These are phyloP conservation scores for Coemansia sp. DNA, from an alignment of 192 early-diverging fungal species.

Conservation along the genomic window DNA sequence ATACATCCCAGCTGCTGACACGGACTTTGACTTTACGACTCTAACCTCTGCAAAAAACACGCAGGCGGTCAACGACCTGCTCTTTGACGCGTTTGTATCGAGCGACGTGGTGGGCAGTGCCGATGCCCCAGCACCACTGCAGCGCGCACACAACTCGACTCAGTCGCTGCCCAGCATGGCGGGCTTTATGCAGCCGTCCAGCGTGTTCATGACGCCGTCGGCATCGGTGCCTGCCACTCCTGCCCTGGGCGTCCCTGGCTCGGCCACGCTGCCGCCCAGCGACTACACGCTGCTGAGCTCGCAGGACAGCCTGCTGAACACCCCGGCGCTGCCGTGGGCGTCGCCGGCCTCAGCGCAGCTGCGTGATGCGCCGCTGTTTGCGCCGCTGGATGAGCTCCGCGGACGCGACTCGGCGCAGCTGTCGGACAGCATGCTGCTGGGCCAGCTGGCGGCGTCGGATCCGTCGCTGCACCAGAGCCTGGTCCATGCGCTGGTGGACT, in stretches of 20 bases:
- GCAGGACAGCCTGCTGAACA: conserved; percentile 38
- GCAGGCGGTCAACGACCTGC: conserved; percentile 8
- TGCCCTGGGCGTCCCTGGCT: conserved; percentile 5
- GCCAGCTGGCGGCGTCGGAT: conserved; percentile 25
- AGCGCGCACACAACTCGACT: conserved; percentile 1
- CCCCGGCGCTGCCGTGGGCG: conserved; percentile 18
- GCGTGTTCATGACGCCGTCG: conserved; percentile 26
- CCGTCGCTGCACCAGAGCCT: conserved; percentile 36
- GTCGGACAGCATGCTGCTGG: conserved; percentile 18
- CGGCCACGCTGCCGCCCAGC: conserved; percentile 11
- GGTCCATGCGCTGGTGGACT: conserved; percentile 48
- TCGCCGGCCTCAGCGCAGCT: conserved; percentile 1
- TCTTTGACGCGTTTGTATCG: conserved; percentile 17
- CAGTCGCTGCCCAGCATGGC: conserved; percentile 19
- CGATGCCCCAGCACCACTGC: background rate
- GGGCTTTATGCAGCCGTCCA: conserved; percentile 7
- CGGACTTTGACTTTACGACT: conserved; percentile 42
- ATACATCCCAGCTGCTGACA: conserved; percentile 23
- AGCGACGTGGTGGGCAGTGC: conserved; percentile 5
- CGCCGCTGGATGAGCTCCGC: conserved; percentile 46
- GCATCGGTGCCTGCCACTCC: conserved; percentile 32
- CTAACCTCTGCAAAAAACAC: conserved; percentile 3
- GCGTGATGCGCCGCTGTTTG: conserved; percentile 30
- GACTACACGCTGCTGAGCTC: conserved; percentile 31
- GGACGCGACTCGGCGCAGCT: conserved; percentile 8